Base-by-base conservation (phyloP, 495 filamentous ascomycete species). In the Astrothelium macrocarpum region DNA sequence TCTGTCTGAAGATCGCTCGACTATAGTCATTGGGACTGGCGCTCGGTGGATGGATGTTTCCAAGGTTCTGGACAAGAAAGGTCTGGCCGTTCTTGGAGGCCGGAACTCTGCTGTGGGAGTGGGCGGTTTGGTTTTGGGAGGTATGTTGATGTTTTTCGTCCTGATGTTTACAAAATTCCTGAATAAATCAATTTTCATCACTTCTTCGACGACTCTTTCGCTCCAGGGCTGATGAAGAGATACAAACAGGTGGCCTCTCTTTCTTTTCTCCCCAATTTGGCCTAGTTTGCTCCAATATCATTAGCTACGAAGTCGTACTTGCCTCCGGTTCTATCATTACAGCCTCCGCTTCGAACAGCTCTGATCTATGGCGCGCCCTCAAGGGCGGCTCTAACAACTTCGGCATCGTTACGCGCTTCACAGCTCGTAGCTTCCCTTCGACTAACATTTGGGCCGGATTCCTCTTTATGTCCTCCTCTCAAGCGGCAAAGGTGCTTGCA, bases 371-470 rank as follows among this genome's bases (percentile, higher is more conserved):
- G 20, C 67, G 66, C 56, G 78, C 74, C 7, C 67, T 80, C 25
- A 68, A 73, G 39, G 78, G 77, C 25, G 77, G 76, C n/a, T 36
- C 29, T 26, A 75, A 71, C 28, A 78, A 79, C 65, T 78, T 81
- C 45, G 77, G 78, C 23, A 66, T 81, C 45, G 71, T 80, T 10
- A 76, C 75, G 0, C 43, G 63, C 1, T 72, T 76, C 45, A 64
- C 64, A 23, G 28, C 68, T 2, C 59, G 61, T 26, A 62, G 66
- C 31, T 75, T 72, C 56, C 31, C 59, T 18, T 60, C 64, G 3
- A 65, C 66, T 25, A 53, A 59, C 2, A 20, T 75, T 2, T 73
- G 68, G 70, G 70, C 71, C 32, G 72, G 71, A 23, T 32, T 59
- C 9, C 62, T 70, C 20, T 62, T 25, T 14, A 59, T 63, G 7